phyloP scores from a whole-genome alignment of 768 basidiomycete species.

The Lanmaoa rubissima region DNA sequence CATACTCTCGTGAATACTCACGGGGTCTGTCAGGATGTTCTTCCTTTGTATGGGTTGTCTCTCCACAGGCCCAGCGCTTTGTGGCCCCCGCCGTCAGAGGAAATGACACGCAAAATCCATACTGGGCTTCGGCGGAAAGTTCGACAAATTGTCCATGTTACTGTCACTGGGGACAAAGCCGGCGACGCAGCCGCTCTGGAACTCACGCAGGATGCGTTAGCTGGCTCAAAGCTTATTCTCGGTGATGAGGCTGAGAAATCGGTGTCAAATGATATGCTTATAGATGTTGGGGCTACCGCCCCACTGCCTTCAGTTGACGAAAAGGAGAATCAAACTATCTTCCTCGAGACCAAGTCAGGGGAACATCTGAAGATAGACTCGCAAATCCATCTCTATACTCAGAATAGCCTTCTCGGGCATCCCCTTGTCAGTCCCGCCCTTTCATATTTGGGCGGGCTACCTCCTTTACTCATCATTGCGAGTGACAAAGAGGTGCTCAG shows the following conservation, averaged over 20 bases:
- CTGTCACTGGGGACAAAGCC: constrained; percentile 19
- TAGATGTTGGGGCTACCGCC: constrained; percentile 50
- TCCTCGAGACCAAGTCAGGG: constrained; percentile 45
- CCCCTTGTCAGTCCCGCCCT: constrained; percentile 82
- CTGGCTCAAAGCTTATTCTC: constrained; percentile 8
- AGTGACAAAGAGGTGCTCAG: constrained; percentile 90
- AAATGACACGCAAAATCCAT: constrained; percentile 56
- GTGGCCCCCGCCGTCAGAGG: constrained; percentile 76
- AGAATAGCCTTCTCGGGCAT: constrained; percentile 72
- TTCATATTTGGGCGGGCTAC: constrained; percentile 86
- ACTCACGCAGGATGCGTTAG: constrained; percentile 4
- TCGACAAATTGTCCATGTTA: constrained; percentile 49
- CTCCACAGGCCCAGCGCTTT: constrained; percentile 74
- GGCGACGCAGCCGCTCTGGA: background rate
- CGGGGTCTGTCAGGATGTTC: constrained; percentile 57
- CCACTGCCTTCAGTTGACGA: constrained; percentile 40
- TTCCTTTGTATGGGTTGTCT: constrained; percentile 73
- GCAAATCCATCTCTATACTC: constrained; percentile 86
- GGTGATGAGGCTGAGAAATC: constrained; percentile 5
- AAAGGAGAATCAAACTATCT: constrained; percentile 43
- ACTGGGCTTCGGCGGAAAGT: constrained; percentile 59
- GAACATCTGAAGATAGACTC: constrained; percentile 53
- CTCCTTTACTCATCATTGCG: constrained; percentile 80
- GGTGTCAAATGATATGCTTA: constrained; percentile 32
- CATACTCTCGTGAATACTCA: background rate